These are phyloP conservation scores for Aspergillus hancockii DNA, from an alignment of 495 filamentous ascomycete genomes.

Conservation along the genomic window DNA sequence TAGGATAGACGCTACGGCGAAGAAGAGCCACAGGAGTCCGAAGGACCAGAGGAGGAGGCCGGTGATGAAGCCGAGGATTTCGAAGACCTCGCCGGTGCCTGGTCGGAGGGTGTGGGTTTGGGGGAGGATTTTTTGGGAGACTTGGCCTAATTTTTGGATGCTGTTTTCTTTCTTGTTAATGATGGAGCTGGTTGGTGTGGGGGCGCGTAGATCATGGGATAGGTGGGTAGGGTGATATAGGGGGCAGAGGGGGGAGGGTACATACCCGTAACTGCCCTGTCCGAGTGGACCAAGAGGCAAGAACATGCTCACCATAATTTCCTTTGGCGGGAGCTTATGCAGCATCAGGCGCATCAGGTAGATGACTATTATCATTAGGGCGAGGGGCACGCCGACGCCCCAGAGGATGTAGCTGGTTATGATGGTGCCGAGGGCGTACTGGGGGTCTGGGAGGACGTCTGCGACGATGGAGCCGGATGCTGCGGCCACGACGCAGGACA, in stretches of 20 bases:
- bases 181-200: too few species aligned
- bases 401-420: constrained; percentile 58
- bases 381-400: constrained; percentile 58
- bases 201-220: too few species aligned
- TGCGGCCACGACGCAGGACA: constrained; percentile 56
- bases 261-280: constrained; percentile 54
- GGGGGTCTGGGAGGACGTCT: constrained; percentile 46
- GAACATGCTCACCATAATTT: constrained; percentile 61
- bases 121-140: constrained; percentile 51
- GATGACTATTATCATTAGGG: constrained; percentile 54
- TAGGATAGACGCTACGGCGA: constrained; percentile 44
- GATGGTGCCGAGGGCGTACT: constrained; percentile 57
- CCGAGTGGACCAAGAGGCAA: constrained; percentile 63
- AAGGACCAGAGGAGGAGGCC: constrained; percentile 64
- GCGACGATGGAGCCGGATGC: constrained; percentile 59
- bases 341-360: constrained; percentile 62
- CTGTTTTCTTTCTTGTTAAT: too few species aligned
- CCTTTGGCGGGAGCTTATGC: constrained; percentile 56
- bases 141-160: constrained; percentile 57
- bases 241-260: neutral
- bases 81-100: constrained; percentile 51
- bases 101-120: constrained; percentile 43
- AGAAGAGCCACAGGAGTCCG: constrained; percentile 61
- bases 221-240: too few species aligned
- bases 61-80: constrained; percentile 52